Evolutionary conservation across 1,284 basidiomycete genomes (phyloP).

Genomic region (Ustilago curta): DNA sequence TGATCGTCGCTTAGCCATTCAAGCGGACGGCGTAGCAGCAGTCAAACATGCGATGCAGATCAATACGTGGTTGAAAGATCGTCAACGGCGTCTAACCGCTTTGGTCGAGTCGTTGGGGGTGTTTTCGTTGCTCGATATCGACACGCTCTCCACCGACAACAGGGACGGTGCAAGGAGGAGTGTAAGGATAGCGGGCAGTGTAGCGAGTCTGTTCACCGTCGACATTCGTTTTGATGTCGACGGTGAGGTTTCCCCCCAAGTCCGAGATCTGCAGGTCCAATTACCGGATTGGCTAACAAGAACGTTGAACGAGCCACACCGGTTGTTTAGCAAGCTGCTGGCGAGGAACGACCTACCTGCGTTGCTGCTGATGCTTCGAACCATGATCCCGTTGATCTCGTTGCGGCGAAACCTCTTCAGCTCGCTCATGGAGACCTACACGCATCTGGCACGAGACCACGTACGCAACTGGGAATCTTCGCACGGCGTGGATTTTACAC

Average conservation of each 20-base stretch:
- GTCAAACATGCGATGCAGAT: slow-evolving; percentile 2
- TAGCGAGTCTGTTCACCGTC: slow-evolving; percentile 22
- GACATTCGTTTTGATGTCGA: slow-evolving; percentile 23
- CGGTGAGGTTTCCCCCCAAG: slow-evolving; percentile 20
- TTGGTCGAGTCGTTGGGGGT: slow-evolving; percentile 8
- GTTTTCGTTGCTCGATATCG: slow-evolving; percentile 27
- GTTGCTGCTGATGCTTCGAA: slow-evolving; percentile 39
- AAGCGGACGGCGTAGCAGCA: not conserved
- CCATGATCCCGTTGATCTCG: slow-evolving; percentile 28
- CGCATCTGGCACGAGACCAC: slow-evolving; percentile 24
- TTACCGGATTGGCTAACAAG: slow-evolving; percentile 20
- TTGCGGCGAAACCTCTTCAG: slow-evolving; percentile 28
- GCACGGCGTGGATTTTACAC: slow-evolving; percentile 15
- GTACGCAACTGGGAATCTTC: slow-evolving; percentile 16
- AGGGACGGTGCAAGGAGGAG: not conserved
- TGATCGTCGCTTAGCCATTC: slow-evolving; percentile 16
- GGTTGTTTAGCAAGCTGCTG: slow-evolving; percentile 1
- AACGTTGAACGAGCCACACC: slow-evolving; percentile 3
- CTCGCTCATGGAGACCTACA: slow-evolving; percentile 27
- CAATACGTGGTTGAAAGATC: slow-evolving; percentile 24
- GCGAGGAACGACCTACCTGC: slow-evolving; percentile 30
- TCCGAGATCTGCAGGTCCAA: slow-evolving; percentile 8
- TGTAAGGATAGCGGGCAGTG: slow-evolving; percentile 3
- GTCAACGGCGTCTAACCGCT: slow-evolving; percentile 12
- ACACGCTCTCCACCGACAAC: slow-evolving; percentile 4